These are phyloP conservation scores for Cardamine resedifolia DNA, from an alignment of 345 rosid genomes.

Conservation along the genomic window DNA sequence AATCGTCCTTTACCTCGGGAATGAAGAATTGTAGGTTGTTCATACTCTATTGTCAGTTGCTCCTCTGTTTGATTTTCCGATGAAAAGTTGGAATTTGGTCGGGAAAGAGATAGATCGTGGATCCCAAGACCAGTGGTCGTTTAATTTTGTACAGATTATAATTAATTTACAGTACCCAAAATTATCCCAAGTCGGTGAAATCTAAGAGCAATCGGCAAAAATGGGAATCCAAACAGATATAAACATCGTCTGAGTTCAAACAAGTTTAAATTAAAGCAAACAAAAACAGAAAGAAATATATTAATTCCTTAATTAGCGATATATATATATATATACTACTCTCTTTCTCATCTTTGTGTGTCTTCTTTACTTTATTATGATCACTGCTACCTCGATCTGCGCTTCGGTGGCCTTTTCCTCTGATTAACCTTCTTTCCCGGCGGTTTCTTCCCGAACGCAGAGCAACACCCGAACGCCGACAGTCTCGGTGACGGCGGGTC, in stretches of 20 bases:
- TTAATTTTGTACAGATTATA: no score
- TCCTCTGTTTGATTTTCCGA: background rate
- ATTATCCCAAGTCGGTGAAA: no score
- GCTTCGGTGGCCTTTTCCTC: conserved; percentile 47
- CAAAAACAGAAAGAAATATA: conserved; percentile 5
- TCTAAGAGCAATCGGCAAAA: background rate
- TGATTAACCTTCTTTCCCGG: conserved; percentile 36
- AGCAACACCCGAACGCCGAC: conserved; percentile 80
- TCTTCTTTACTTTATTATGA: background rate
- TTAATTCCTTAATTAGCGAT: conserved; percentile 3
- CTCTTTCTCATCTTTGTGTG: background rate
- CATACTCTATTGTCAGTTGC: background rate
- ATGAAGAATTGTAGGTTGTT: background rate
- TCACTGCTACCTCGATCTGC: conserved; percentile 54
- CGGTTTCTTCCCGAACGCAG: conserved; percentile 61
- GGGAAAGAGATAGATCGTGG: no score
- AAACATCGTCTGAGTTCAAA: conserved; percentile 13
- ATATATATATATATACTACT: background rate
- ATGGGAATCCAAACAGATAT: conserved; percentile 17
- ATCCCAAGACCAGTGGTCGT: no score
- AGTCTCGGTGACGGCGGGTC: conserved; percentile 95
- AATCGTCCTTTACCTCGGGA: background rate
- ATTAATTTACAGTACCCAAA: no score
- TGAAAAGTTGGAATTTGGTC: no score
- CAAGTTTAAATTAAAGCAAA: background rate